Evolutionary conservation across 148 eudicot genomes (phyloP).

Genomic region (Rhododendron henanense): DNA sequence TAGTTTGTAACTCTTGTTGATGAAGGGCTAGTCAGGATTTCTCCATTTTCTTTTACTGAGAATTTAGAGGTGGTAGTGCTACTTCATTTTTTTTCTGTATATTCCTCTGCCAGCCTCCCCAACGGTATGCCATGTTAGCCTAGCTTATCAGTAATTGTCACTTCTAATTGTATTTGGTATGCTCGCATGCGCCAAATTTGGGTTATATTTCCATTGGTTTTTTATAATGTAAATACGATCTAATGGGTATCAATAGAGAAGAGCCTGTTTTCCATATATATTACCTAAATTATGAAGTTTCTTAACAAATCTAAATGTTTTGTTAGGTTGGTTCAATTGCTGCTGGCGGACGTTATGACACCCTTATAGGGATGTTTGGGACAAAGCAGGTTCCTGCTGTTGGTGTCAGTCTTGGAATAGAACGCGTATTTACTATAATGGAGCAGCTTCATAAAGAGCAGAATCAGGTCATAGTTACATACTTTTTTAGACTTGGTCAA

Average conservation of each 20-base stretch:
- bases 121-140: neutral
- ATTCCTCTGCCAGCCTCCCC: neutral
- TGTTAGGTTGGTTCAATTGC: constrained; percentile 96
- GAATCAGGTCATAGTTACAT: constrained; percentile 49
- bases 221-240: neutral
- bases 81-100: neutral
- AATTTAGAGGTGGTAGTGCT: constrained; percentile 5
- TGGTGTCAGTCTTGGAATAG: constrained; percentile 94
- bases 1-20: neutral
- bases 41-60: neutral
- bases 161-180: neutral
- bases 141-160: neutral
- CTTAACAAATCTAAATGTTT: neutral
- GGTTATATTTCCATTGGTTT: neutral
- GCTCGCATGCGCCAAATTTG: neutral
- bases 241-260: neutral
- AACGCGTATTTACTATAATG: constrained; percentile 92
- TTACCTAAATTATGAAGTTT: neutral
- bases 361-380: constrained; percentile 93
- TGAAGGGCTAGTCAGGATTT: neutral
- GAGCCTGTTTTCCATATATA: neutral
- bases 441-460: constrained; percentile 79
- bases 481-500: neutral
- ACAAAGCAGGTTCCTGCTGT: constrained; percentile 89
- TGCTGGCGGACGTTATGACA: constrained; percentile 98